Evolutionary conservation across 169 alveolate genomes (phyloP), one percentile per base, ranked within the genome.

Genomic region (Theileria luwenshuni): DNA sequence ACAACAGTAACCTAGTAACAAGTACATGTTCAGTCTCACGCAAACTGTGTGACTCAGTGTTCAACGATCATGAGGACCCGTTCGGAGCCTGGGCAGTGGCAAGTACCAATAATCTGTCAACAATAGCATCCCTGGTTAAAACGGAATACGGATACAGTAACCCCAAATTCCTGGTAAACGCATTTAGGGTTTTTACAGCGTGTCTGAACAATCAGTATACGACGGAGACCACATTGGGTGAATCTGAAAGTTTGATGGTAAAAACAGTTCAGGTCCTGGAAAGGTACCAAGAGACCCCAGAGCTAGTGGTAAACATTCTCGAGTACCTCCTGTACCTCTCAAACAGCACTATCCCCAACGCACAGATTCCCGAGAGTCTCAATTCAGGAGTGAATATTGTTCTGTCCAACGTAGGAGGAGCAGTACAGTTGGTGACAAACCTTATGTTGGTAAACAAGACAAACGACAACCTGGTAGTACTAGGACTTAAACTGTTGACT

Each of bases 41-140:
- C 49, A 25, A 94, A 59, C 67, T 91, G 32, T 80, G 90, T 56
- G 91, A 90, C 71, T 68, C 91, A n/a, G 92, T 70, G 25, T 81
- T 76, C 63, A 85, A 92, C 62, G 95, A 92, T 64, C 79, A 83
- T 52, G 94, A 94, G 67, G 96, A 94, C 70, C 93, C 92, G n/a
- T 92, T 90, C 63, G 97, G 97, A 10, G 93, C 97, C 13, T 94
- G 97, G 97, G 96, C 96, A 0, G 94, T 94, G 12, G 94, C 96
- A 5, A 84, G 93, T 49, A 84, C 96, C 8, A 94, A 94, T 28
- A 83, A 89, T 84, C 74, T 94, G 75, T 89, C 91, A 43, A 94
- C 90, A 83, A 73, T 90, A 41, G 88, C 83, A 7, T 84, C 90
- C 42, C 83, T 90, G 84, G 64, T 90, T 48, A 72, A 84, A n/a